These are phyloP conservation scores for Lachancea dasiensis DNA, from an alignment of 805 yeast species.

Conservation along the genomic window DNA sequence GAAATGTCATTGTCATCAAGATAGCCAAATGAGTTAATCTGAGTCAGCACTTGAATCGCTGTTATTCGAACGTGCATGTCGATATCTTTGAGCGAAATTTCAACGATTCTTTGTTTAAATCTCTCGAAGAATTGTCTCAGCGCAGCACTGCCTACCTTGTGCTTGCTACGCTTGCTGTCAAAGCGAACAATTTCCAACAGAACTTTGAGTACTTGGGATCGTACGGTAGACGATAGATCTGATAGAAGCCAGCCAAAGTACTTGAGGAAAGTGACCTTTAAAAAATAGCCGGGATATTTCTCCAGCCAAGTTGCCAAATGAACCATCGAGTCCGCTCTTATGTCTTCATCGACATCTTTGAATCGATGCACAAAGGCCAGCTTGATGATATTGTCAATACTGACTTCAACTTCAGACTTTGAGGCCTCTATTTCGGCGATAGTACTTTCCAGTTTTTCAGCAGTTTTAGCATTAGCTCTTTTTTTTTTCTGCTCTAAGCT, in stretches of 20 bases:
- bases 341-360: conserved; percentile 67
- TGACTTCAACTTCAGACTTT: conserved; percentile 47
- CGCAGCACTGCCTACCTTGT: conserved; percentile 46
- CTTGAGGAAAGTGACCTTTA: conserved; percentile 62
- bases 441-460: conserved; percentile 42
- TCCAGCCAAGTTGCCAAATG: conserved; percentile 67
- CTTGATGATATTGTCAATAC: conserved; percentile 59
- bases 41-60: conserved; percentile 48
- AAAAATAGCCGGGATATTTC: conserved; percentile 62
- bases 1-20: conserved; percentile 53
- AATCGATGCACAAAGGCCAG: conserved; percentile 69
- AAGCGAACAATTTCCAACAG: conserved; percentile 44
- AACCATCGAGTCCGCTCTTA: conserved; percentile 63
- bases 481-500: conserved; percentile 35
- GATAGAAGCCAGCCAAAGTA: conserved; percentile 82
- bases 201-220: conserved; percentile 57
- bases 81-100: conserved; percentile 52
- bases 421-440: conserved; percentile 41
- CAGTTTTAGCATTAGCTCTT: conserved; percentile 37
- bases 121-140: conserved; percentile 74
- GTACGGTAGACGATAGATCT: conserved; percentile 56
- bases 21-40: conserved; percentile 54
- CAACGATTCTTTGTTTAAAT: conserved; percentile 58
- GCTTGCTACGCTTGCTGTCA: conserved; percentile 23
- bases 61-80: conserved; percentile 49